A percentile compares a stretch with the other conserved stretches of the same genome.
These are phyloP conservation scores for Leccinum variicolor DNA, from an alignment of 768 basidiomycete species.

Conservation along the genomic window DNA sequence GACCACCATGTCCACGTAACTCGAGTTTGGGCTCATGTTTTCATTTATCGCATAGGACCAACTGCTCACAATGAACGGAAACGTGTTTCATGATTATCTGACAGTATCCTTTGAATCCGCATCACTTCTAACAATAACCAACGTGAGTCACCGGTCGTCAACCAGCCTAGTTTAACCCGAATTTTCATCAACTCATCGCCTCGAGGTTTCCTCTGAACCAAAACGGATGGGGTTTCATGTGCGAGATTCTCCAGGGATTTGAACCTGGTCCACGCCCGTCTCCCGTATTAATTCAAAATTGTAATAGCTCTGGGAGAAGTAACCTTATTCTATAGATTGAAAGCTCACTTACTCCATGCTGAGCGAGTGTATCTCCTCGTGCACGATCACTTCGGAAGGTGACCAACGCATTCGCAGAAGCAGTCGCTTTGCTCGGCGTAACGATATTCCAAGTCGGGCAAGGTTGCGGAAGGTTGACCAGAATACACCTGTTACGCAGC, in stretches of 20 bases:
- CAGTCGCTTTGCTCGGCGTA: constrained; percentile 17
- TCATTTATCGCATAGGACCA: background rate
- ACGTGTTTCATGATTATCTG: background rate
- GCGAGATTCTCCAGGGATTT: constrained; percentile 26
- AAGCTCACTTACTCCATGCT: constrained; percentile 21
- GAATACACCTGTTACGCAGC: constrained; percentile 11
- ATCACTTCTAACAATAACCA: background rate
- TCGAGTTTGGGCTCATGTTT: background rate
- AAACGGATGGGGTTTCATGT: constrained; percentile 26
- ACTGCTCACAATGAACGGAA: background rate
- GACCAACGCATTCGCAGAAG: constrained; percentile 23
- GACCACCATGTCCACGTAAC: background rate
- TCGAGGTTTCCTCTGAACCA: constrained; percentile 28
- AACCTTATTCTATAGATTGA: background rate
- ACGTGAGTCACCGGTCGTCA: background rate
- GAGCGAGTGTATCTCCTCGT: constrained; percentile 20
- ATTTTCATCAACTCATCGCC: constrained; percentile 15
- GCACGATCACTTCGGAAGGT: constrained; percentile 24
- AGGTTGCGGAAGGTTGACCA: constrained; percentile 28
- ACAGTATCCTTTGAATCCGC: background rate
- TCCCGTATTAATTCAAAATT: constrained; percentile 24
- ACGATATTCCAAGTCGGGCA: constrained; percentile 18
- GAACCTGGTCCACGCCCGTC: constrained; percentile 5
- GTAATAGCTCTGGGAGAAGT: constrained; percentile 17
- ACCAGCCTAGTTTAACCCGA: background rate